Evolutionary conservation across 192 early-diverging fungal species (phyloP), one percentile per base, ranked within the genome.

Genomic region (Funneliformis mosseae): DNA sequence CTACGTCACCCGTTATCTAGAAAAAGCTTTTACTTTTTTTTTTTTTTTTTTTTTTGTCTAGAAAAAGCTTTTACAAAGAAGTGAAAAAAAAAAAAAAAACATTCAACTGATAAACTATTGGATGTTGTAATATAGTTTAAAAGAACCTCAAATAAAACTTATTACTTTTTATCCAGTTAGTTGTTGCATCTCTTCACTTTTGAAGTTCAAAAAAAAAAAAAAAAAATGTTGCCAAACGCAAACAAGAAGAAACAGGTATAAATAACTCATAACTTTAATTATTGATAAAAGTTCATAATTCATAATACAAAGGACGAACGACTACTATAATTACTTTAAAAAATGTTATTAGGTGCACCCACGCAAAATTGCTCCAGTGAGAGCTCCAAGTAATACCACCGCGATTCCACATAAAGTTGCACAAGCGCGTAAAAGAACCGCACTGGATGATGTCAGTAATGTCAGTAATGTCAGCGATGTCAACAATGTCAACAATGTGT

Each of bases 391-490:
- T 50, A 55, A 55, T n/a, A 18, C 18, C 10, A 55, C 50, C 50
- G 50, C 50, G 50, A 21, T 55, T 21, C 14, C 50, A 55, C 50
- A 55, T 21, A 55, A 55, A 33, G 33, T 33, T 33, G 33, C 33
- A 33, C 33, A 33, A 0, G 38, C 11, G 14, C 67, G 67, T 39
- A 68, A 68, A 39, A 68, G 67, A 68, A 23, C 21, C 16, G 67
- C 67, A 39, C 39, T 68, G 39, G 38, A 68, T 4, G 67, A 68
- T 68, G 67, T 68, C 11, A 68, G 67, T 12, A 68, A 68, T 21
- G 14, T 68, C 6, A 68, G 21, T 6, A 68, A 68, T 0, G 39
- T 68, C 6, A 68, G 21, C 14, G 39, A 68, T 0, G 39, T 39
- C 67, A 33, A 33, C 33, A 33, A 33, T 33, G 33, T 33, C 33